These are phyloP conservation scores for Abelmoschus esculentus DNA, from an alignment of 345 rosid genomes.

Conservation along the genomic window DNA sequence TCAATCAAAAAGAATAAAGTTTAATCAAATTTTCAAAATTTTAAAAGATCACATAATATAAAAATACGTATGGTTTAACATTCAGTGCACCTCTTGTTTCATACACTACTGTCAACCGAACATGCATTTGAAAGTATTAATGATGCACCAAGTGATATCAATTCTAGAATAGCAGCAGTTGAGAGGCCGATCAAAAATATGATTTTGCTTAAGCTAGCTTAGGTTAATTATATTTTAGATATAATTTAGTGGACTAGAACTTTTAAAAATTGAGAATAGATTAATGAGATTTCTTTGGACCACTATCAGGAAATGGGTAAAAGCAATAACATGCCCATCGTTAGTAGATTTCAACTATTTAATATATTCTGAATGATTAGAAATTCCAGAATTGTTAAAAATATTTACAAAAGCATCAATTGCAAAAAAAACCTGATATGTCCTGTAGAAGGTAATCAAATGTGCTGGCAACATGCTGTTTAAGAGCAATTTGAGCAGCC, in stretches of 20 bases:
- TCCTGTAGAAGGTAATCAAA: constrained; percentile 65
- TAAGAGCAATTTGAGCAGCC: constrained; percentile 67
- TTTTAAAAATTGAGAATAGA: not conserved
- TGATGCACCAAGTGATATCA: not conserved
- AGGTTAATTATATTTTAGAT: not conserved
- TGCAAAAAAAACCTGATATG: constrained; percentile 57
- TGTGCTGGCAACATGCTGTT: constrained; percentile 51
- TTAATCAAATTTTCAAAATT: not conserved
- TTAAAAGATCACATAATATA: too few species aligned
- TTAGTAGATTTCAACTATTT: not conserved
- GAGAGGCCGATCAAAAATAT: not conserved
- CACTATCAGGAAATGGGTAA: not conserved
- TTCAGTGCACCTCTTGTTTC: too few species aligned
- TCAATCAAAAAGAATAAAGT: not conserved
- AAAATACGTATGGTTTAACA: too few species aligned
- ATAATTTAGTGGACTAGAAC: not conserved
- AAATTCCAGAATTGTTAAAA: not conserved
- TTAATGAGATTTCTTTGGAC: not conserved
- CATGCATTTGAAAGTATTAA: not conserved
- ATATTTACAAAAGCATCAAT: not conserved
- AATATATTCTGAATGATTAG: not conserved
- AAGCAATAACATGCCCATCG: not conserved
- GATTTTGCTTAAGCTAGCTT: not conserved
- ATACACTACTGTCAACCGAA: too few species aligned
- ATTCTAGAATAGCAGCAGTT: not conserved